phyloP scores from a whole-genome alignment of 495 filamentous ascomycete species.

The Lophiostoma macrostomum region DNA sequence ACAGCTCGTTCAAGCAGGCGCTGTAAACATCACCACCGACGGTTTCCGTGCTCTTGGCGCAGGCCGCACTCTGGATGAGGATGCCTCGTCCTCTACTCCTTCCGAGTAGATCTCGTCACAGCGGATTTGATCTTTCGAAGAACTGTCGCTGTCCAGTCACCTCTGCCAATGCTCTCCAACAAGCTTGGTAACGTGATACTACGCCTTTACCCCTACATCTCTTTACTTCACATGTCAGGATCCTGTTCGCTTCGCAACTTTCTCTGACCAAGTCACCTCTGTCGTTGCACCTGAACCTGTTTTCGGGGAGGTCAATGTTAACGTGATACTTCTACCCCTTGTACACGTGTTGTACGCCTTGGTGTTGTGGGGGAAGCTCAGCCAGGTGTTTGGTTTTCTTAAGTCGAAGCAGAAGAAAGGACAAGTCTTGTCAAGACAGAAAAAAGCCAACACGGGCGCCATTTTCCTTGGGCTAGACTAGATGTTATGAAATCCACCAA shows the following conservation, averaged over 20 bases:
- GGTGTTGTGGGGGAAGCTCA: too few species aligned
- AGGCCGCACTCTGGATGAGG: not conserved
- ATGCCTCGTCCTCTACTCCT: not conserved
- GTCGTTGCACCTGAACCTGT: slow-evolving; percentile 9
- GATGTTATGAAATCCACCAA: too few species aligned
- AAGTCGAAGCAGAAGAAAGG: too few species aligned
- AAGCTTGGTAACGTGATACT: slow-evolving; percentile 30
- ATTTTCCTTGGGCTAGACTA: too few species aligned
- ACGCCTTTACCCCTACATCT: not conserved
- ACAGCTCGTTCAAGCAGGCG: slow-evolving; percentile 89
- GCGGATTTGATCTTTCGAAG: not conserved
- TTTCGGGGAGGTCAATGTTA: slow-evolving; percentile 6
- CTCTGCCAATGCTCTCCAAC: slow-evolving; percentile 24
- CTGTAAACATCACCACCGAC: slow-evolving; percentile 78
- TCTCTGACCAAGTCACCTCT: slow-evolving; percentile 31
- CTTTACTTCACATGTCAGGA: slow-evolving; percentile 1
- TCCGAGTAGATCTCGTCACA: slow-evolving; percentile 2
- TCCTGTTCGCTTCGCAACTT: slow-evolving; percentile 21
- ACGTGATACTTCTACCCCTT: slow-evolving; percentile 33
- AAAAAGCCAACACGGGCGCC: too few species aligned
- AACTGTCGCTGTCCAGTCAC: slow-evolving; percentile 13
- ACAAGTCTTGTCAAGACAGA: too few species aligned
- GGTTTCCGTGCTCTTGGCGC: slow-evolving; percentile 43
- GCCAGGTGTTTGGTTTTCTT: too few species aligned
- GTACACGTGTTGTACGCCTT: too few species aligned